Percentiles rank a stretch among this genome's conserved stretches.
Conservation (phyloP, 2,329 filamentous ascomycete species). For the Stemphylium beticola region DNA sequence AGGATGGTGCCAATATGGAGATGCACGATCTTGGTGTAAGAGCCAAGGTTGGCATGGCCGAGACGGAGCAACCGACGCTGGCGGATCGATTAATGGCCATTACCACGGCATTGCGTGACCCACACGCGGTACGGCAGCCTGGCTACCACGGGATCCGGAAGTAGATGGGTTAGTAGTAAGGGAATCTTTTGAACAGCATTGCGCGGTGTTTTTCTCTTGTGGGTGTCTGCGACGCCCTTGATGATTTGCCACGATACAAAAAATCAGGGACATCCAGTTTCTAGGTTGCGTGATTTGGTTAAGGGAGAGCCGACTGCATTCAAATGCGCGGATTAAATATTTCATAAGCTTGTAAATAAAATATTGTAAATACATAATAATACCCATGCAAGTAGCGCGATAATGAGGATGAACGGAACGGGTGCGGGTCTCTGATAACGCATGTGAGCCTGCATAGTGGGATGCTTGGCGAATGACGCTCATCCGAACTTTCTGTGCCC, state of each 20-base stretch:
- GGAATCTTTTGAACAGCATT: neutral
- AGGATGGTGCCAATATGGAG: slow-evolving; percentile 33
- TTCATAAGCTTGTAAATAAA: neutral
- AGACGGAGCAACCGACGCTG: slow-evolving; percentile 51
- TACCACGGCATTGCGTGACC: slow-evolving; percentile 39
- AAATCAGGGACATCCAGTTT: too few relatives aligned
- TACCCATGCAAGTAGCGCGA: too few relatives aligned
- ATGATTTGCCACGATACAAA: neutral
- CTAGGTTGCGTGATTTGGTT: too few relatives aligned
- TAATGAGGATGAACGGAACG: neutral
- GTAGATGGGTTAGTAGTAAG: slow-evolving; percentile 2
- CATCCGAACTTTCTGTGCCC: slow-evolving; percentile 24
- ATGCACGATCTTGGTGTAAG: slow-evolving; percentile 42
- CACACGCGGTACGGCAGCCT: slow-evolving; percentile 20
- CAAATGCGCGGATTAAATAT: neutral
- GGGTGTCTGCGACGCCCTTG: neutral
- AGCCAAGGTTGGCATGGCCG: slow-evolving; percentile 41
- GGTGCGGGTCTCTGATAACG: slow-evolving; percentile 18
- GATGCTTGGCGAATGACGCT: slow-evolving; percentile 34
- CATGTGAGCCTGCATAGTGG: slow-evolving; percentile 6
- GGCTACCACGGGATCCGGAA: slow-evolving; percentile 15
- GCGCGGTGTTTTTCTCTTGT: neutral
- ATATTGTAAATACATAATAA: neutral
- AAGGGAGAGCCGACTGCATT: too few relatives aligned
- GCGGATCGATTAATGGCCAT: slow-evolving; percentile 47